Conservation (phyloP, 176 grass and related monocot genomes). For the Alopecurus myosuroides region DNA sequence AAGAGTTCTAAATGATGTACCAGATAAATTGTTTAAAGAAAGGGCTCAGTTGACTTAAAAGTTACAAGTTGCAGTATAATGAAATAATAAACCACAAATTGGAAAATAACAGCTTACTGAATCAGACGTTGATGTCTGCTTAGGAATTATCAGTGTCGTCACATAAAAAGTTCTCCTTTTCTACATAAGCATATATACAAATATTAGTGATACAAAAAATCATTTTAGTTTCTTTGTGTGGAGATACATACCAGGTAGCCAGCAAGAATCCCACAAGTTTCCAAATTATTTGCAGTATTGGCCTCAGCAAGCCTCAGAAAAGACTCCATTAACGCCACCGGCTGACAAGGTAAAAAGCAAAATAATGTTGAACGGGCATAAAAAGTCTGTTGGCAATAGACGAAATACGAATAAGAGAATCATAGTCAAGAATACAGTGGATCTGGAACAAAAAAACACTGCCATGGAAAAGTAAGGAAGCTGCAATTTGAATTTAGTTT, state of each 20-base stretch:
- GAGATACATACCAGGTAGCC: slow-evolving; percentile 68
- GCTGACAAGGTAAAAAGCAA: slow-evolving; percentile 53
- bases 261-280: slow-evolving; percentile 98
- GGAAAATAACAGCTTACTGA: slow-evolving; percentile 71
- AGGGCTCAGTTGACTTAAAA: neutral
- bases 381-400: neutral
- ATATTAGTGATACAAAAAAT: slow-evolving; percentile 33
- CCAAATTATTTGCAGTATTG: slow-evolving; percentile 92
- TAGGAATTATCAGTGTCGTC: slow-evolving; percentile 88
- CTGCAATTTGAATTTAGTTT: slow-evolving; percentile 13
- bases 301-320: slow-evolving; percentile 86
- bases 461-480: slow-evolving; percentile 11
- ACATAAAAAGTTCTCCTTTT: slow-evolving; percentile 96
- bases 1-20: neutral
- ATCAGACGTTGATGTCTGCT: slow-evolving; percentile 92
- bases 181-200: slow-evolving; percentile 43
- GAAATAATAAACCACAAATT: slow-evolving; percentile 1
- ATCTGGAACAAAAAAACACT: slow-evolving; percentile 2
- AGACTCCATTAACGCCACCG: slow-evolving; percentile 83
- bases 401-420: slow-evolving; percentile 5
- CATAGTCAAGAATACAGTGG: neutral
- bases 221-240: neutral
- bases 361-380: slow-evolving; percentile 5
- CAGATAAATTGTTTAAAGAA: slow-evolving; percentile 20
- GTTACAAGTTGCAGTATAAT: neutral